Evolutionary conservation across 352 stramenopile genomes (phyloP).

Genomic region (Globisporangium perplexum): DNA sequence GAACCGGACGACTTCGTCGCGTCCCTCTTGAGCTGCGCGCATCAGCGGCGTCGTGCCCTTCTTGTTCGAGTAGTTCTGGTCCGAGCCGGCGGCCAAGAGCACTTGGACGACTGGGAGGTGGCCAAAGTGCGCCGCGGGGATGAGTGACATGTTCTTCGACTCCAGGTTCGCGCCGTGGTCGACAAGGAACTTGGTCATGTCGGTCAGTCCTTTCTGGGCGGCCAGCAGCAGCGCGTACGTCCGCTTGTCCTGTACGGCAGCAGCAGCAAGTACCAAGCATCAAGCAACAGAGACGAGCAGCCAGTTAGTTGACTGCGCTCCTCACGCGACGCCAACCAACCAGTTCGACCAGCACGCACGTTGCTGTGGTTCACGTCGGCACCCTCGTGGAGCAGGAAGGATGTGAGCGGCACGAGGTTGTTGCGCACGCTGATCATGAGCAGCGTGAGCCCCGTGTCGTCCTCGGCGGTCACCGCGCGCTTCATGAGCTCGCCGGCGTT

Average conservation of each 20-base stretch:
- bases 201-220: conserved; percentile 72
- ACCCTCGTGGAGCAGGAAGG: conserved; percentile 56
- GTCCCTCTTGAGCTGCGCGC: conserved; percentile 80
- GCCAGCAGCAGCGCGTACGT: conserved; percentile 76
- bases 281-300: too few species aligned
- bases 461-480: conserved; percentile 48
- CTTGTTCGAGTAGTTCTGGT: conserved; percentile 84
- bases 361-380: conserved; percentile 81
- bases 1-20: conserved; percentile 70
- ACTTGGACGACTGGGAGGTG: conserved; percentile 69
- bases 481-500: conserved; percentile 46
- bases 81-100: conserved; percentile 56
- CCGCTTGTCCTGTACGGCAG: conserved; percentile 49
- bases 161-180: conserved; percentile 65
- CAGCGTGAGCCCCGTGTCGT: conserved; percentile 77
- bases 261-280: too few species aligned
- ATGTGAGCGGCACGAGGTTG: conserved; percentile 49
- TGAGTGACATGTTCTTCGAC: conserved; percentile 83
- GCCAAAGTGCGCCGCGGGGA: conserved; percentile 80
- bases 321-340: not conserved
- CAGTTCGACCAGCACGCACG: conserved; percentile 26
- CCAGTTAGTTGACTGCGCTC: conserved; percentile 11
- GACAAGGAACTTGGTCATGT: conserved; percentile 67
- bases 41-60: conserved; percentile 86
- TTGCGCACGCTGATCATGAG: conserved; percentile 77